Evolutionary conservation across 768 basidiomycete genomes (phyloP).

Genomic region (Boletus eberwhitei): DNA sequence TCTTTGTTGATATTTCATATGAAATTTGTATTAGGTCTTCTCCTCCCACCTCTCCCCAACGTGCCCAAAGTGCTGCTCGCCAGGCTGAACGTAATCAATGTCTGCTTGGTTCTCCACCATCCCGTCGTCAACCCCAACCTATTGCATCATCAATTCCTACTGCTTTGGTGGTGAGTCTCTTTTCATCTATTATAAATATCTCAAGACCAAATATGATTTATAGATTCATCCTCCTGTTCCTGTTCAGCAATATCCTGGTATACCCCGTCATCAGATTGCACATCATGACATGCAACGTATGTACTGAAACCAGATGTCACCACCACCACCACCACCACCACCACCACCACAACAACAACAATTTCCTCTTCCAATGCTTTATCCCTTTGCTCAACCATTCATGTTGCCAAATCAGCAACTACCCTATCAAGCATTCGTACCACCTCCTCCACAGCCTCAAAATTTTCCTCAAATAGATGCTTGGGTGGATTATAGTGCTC

Average conservation of each 20-base stretch:
- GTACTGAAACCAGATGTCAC: not conserved
- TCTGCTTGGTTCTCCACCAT: not conserved
- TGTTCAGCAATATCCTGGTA: slow-evolving; percentile 1
- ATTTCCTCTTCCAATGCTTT: not conserved
- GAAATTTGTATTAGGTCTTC: not conserved
- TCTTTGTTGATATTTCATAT: no score
- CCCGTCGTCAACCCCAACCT: not conserved
- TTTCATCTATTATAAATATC: no score
- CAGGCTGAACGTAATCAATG: not conserved
- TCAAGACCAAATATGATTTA: no score
- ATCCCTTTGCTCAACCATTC: not conserved
- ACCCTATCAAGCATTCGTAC: no score
- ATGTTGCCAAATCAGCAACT: no score
- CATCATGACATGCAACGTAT: not conserved
- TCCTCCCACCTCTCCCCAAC: not conserved
- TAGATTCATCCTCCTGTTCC: slow-evolving; percentile 1
- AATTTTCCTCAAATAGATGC: not conserved
- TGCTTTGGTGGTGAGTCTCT: not conserved
- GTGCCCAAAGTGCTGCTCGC: not conserved
- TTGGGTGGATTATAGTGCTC: not conserved
- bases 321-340: not conserved
- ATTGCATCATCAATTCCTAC: rapidly evolving
- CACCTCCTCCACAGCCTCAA: not conserved
- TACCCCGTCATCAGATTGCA: not conserved
- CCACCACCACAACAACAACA: not conserved